Evolutionary conservation across 208 protist genomes (phyloP).

Genomic region (Trypanosoma boissoni): DNA sequence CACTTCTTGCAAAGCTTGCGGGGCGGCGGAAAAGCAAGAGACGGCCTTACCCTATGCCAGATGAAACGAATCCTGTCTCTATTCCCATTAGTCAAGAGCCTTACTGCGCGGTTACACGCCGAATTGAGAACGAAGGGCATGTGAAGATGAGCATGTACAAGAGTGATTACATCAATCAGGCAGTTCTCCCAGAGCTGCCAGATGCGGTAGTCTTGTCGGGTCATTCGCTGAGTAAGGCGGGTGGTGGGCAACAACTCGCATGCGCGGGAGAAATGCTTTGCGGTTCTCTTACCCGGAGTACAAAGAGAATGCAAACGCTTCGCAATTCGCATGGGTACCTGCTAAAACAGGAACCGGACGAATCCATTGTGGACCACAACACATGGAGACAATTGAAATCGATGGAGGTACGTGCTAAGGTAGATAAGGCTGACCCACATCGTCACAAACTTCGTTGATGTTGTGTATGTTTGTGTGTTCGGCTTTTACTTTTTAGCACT

Average conservation of each 20-base stretch:
- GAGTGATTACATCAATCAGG: constrained; percentile 62
- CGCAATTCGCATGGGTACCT: constrained; percentile 78
- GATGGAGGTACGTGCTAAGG: constrained; percentile 42
- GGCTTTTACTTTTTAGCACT: no score
- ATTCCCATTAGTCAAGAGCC: constrained; percentile 42
- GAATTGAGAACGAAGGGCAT: constrained; percentile 67
- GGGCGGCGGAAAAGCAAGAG: constrained; percentile 23
- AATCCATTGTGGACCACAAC: constrained; percentile 13
- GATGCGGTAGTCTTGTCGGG: constrained; percentile 22
- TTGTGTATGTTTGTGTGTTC: background rate
- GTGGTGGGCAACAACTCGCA: constrained; percentile 4
- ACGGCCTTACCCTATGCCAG: constrained; percentile 25
- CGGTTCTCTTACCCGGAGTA: constrained; percentile 43
- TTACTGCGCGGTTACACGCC: constrained; percentile 43
- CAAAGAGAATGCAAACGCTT: constrained; percentile 27
- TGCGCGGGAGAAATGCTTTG: constrained; percentile 52
- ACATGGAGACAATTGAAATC: constrained; percentile 38
- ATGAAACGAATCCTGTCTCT: constrained; percentile 70
- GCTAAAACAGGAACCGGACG: constrained; percentile 21
- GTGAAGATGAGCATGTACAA: constrained; percentile 72
- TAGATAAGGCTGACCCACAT: constrained; percentile 78
- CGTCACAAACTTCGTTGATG: constrained; percentile 53
- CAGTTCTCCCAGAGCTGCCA: constrained; percentile 68
- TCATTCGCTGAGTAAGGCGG: background rate
- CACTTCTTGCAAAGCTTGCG: constrained; percentile 49